Base-by-base conservation (phyloP, 2,329 filamentous ascomycete genomes). In the Alternaria atra region DNA sequence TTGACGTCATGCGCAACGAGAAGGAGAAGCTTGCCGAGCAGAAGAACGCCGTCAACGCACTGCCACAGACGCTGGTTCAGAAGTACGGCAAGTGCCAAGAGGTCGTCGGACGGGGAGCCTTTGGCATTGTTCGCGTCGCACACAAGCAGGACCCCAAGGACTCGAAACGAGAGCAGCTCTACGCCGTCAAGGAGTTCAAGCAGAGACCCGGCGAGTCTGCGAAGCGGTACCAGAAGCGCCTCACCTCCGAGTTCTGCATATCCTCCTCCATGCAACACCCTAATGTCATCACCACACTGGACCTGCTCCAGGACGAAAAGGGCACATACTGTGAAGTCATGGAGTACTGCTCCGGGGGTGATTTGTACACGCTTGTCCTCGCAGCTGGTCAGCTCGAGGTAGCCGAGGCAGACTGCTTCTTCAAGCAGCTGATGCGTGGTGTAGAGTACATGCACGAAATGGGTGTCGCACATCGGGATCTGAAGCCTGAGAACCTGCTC, bases 361-460 rank as follows among this genome's bases (percentile, higher is more conserved):
- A 99, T 77, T 84, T 99, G 25, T 98, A 98, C 80, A 97, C 93
- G 0, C 86, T 99, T 5, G 91, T 99, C 20, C 87, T 98, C 30
- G 89, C 95, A 6, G 93, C 93, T 37, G 92, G 92, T 60, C 97
- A 97, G 80, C 89, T 99, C 20, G 94, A 95, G 77, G 92, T 96
- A 30, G 85, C 89, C 62, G 95, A 99, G 80, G 94, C 95, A 61
- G 95, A 99, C 78, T 99, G 95, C 81, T 96, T 95, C 79, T 99
- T 99, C 85, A 97, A 98, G 82, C 95, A 99, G 80, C 89, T 98
- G 80, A 98, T 99, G 94, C 92, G 95, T 58, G 95, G 95, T 64
- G 95, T 99, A 53, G 94, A 98, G 80, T 99, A 99, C 79, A 93
- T 99, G 84, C 95, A 99, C 80, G 94, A 98, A 77, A 99, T 98